Conservation (phyloP, 2,329 filamentous ascomycete species). For the Penicillium nordicum region DNA sequence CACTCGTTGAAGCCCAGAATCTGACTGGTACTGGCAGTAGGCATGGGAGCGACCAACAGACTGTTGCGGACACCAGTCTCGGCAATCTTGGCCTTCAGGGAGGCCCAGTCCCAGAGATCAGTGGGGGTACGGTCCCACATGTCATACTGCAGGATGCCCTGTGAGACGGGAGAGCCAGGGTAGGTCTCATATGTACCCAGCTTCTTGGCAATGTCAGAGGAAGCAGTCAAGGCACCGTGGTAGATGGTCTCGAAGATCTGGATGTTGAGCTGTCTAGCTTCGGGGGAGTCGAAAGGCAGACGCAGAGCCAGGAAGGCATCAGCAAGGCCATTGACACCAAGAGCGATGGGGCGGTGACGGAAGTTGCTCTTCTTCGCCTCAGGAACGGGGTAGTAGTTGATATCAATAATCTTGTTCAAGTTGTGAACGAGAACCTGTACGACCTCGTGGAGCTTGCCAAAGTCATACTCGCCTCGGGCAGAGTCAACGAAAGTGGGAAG, state of each 20-base stretch:
- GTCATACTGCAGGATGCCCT: constrained; percentile 95
- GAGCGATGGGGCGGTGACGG: constrained; percentile 90
- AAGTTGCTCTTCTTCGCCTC: constrained; percentile 96
- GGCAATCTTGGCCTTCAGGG: constrained; percentile 85
- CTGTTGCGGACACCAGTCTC: constrained; percentile 94
- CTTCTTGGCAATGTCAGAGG: constrained; percentile 77
- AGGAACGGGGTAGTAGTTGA: constrained; percentile 96
- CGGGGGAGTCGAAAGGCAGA: constrained; percentile 92
- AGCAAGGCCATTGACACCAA: constrained; percentile 95
- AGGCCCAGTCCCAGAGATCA: constrained; percentile 94
- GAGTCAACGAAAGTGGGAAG: constrained; percentile 90
- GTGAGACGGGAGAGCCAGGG: constrained; percentile 86
- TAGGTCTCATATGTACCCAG: constrained; percentile 86
- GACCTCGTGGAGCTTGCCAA: constrained; percentile 94
- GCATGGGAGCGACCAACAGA: constrained; percentile 93
- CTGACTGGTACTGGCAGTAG: constrained; percentile 93
- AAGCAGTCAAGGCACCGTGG: constrained; percentile 87
- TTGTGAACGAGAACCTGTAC: constrained; percentile 89
- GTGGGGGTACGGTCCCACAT: constrained; percentile 96
- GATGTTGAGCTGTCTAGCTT: constrained; percentile 90
- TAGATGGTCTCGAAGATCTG: constrained; percentile 99
- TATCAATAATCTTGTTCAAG: constrained; percentile 96
- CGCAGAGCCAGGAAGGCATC: constrained; percentile 97
- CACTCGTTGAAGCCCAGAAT: constrained; percentile 99
- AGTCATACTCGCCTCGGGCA: constrained; percentile 80